phyloP scores from a whole-genome alignment of 139 green algal species.

The Dunaliella primolecta region DNA sequence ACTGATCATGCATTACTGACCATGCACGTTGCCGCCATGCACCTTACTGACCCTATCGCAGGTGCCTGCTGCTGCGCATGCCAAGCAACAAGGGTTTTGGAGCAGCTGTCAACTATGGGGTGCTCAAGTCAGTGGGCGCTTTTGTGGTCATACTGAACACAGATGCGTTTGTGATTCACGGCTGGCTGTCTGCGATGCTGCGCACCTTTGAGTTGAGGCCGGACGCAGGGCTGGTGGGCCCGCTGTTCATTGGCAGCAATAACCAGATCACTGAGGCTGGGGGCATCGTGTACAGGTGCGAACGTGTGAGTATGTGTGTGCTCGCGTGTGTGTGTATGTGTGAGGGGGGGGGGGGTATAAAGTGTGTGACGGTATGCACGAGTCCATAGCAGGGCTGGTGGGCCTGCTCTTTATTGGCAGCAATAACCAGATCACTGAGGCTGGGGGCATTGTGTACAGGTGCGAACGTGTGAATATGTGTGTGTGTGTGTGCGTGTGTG shows the following conservation, averaged over 20 bases:
- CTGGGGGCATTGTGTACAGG: constrained; percentile 21
- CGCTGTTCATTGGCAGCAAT: constrained; percentile 22
- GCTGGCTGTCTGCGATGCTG: neutral
- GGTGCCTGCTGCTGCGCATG: neutral
- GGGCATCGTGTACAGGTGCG: constrained; percentile 16
- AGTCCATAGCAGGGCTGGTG: constrained; percentile 16
- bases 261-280: constrained; percentile 21
- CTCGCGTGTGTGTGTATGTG: no score
- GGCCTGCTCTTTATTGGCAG: constrained; percentile 28
- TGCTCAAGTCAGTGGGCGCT: neutral
- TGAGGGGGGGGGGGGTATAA: no score
- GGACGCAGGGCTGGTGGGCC: constrained; percentile 18
- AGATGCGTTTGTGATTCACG: neutral
- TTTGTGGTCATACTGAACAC: constrained; percentile 19
- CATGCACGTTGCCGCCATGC: no score
- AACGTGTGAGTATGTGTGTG: no score
- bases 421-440: constrained; percentile 14
- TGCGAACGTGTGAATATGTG: no score
- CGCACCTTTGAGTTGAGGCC: neutral
- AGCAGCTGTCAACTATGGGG: neutral
- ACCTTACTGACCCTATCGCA: no score
- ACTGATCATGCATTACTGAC: no score
- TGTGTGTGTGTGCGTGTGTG: no score
- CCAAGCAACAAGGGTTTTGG: neutral
- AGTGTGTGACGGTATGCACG: no score